Conservation (phyloP, 768 basidiomycete species). For the Kwoniella shandongensis region DNA sequence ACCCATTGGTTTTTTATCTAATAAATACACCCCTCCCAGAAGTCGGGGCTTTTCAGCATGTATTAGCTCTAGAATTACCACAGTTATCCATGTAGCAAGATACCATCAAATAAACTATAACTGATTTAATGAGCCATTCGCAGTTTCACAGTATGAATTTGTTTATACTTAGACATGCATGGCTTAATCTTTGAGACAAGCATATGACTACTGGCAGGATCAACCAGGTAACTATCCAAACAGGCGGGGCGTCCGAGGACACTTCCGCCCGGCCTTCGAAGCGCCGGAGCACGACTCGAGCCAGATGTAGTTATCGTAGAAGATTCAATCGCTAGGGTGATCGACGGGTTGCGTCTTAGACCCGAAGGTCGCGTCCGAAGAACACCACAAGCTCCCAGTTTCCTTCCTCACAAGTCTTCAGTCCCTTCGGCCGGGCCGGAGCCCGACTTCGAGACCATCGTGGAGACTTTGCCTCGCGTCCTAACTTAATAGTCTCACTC, state of each 20-base stretch:
- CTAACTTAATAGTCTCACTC: constrained; percentile 27
- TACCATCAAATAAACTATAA: constrained; percentile 78
- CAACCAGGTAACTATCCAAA: constrained; percentile 74
- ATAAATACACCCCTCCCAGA: constrained; percentile 71
- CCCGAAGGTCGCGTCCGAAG: constrained; percentile 10
- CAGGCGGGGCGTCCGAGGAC: constrained; percentile 1
- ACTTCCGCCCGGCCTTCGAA: constrained; percentile 16
- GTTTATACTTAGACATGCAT: constrained; percentile 79
- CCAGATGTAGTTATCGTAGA: constrained; percentile 18
- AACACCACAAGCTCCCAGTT: constrained; percentile 55
- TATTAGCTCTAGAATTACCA: constrained; percentile 77
- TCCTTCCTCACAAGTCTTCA: constrained; percentile 59
- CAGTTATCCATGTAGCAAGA: constrained; percentile 75
- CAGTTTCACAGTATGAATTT: constrained; percentile 73
- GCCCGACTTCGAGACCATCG: constrained; percentile 50
- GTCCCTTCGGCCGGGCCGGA: constrained; percentile 49
- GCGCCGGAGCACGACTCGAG: constrained; percentile 26
- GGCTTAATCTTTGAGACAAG: constrained; percentile 82
- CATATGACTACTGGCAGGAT: constrained; percentile 82
- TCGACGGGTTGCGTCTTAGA: constrained; percentile 9
- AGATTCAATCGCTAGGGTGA: constrained; percentile 4
- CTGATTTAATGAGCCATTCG: constrained; percentile 81
- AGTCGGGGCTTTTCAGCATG: constrained; percentile 71
- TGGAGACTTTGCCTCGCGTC: constrained; percentile 52
- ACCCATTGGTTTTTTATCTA: constrained; percentile 68